These are phyloP conservation scores for Thelonectria olida DNA, from an alignment of 2,329 filamentous ascomycete genomes.

Conservation along the genomic window DNA sequence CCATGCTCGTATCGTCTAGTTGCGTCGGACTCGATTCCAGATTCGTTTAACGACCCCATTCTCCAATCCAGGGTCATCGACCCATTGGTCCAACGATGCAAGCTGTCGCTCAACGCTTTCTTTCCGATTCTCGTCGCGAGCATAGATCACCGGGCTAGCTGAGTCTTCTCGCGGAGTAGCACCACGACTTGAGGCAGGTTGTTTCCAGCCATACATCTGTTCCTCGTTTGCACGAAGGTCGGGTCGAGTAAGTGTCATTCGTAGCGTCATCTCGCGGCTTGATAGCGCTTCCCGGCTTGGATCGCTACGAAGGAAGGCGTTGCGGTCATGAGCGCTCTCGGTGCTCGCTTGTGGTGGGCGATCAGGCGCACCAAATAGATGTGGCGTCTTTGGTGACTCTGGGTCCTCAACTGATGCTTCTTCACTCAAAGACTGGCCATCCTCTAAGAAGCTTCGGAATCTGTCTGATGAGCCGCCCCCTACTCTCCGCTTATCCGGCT, in stretches of 20 bases:
- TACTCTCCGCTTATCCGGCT: slow-evolving; percentile 33
- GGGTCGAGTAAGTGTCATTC: slow-evolving; percentile 92
- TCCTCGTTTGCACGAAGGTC: slow-evolving; percentile 83
- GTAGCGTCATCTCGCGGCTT: slow-evolving; percentile 89
- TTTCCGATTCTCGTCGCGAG: slow-evolving; percentile 52
- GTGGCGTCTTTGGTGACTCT: slow-evolving; percentile 68
- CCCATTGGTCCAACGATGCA: slow-evolving; percentile 61
- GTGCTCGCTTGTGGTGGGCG: slow-evolving; percentile 41
- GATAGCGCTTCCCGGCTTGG: slow-evolving; percentile 63
- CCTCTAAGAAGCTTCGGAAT: slow-evolving; percentile 65
- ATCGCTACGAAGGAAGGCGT: slow-evolving; percentile 38
- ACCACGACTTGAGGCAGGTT: slow-evolving; percentile 51
- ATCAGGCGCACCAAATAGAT: slow-evolving; percentile 49
- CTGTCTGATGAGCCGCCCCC: slow-evolving; percentile 55
- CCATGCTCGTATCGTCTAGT: slow-evolving; percentile 30
- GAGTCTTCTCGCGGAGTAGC: slow-evolving; percentile 51
- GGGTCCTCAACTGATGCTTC: slow-evolving; percentile 64
- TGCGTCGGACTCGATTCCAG: slow-evolving; percentile 69
- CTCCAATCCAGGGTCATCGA: slow-evolving; percentile 48
- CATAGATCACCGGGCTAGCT: slow-evolving; percentile 31
- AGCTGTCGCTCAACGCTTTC: slow-evolving; percentile 64
- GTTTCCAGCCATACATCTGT: slow-evolving; percentile 75
- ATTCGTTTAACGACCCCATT: slow-evolving; percentile 68
- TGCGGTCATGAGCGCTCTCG: slow-evolving; percentile 28
- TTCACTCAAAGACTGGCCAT: slow-evolving; percentile 67